A percentile compares a stretch with the other conserved stretches of the same genome.
These are phyloP conservation scores for Lophiostoma macrostomum DNA, from an alignment of 495 filamentous ascomycete genomes.

Conservation along the genomic window DNA sequence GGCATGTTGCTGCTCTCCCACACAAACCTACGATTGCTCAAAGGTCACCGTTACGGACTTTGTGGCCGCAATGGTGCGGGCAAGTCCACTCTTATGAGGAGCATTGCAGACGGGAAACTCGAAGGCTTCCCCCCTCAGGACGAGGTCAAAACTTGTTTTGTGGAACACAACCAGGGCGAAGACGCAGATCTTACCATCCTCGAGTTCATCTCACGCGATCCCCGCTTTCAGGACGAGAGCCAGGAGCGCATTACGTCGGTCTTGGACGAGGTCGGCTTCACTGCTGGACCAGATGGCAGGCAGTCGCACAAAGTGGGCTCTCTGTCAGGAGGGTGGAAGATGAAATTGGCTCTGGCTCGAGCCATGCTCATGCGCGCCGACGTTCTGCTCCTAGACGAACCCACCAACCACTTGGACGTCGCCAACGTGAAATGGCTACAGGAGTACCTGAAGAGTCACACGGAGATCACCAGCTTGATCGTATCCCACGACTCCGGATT, in stretches of 20 bases:
- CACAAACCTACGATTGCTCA: slow-evolving; percentile 89
- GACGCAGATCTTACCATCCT: slow-evolving; percentile 93
- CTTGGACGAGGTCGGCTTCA: slow-evolving; percentile 89
- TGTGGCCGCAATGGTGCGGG: slow-evolving; percentile 95
- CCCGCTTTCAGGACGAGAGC: slow-evolving; percentile 69
- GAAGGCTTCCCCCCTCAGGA: slow-evolving; percentile 94
- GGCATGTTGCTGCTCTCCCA: slow-evolving; percentile 97
- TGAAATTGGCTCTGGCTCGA: slow-evolving; percentile 95
- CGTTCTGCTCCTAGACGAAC: slow-evolving; percentile 94
- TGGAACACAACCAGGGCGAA: slow-evolving; percentile 98
- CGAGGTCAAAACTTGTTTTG: slow-evolving; percentile 90
- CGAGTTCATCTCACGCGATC: slow-evolving; percentile 84
- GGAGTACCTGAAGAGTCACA: slow-evolving; percentile 90
- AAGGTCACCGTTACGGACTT: slow-evolving; percentile 95
- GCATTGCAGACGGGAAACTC: slow-evolving; percentile 90
- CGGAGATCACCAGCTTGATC: slow-evolving; percentile 95
- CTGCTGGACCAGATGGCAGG: slow-evolving; percentile 78
- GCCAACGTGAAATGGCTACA: slow-evolving; percentile 94
- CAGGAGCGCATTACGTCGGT: slow-evolving; percentile 76
- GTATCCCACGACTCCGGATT: slow-evolving; percentile 98
- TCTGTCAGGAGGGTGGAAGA: slow-evolving; percentile 99
- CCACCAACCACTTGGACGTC: slow-evolving; percentile 97
- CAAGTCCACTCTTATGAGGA: slow-evolving; percentile 97
- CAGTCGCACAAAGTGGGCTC: slow-evolving; percentile 87
- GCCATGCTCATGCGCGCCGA: slow-evolving; percentile 97